Percentiles rank a stretch among this genome's conserved stretches.
phyloP scores from a whole-genome alignment of 441 rosid species.

The Sinapis alba region DNA sequence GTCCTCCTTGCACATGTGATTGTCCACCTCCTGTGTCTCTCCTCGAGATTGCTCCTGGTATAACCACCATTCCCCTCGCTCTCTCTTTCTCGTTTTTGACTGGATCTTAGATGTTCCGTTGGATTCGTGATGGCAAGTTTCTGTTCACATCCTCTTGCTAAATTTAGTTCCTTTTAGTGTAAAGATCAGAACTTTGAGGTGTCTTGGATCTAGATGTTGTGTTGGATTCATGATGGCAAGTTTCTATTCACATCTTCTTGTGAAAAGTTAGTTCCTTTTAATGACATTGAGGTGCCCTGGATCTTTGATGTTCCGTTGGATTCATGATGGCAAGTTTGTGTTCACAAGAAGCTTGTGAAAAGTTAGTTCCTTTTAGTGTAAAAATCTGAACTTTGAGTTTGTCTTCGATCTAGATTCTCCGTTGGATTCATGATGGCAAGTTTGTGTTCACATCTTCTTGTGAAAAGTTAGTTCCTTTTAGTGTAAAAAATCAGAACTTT shows the following conservation, averaged over 20 bases:
- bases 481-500: not conserved
- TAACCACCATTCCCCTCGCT: not conserved
- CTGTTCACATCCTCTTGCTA: slow-evolving; percentile 12
- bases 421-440: slow-evolving; percentile 23
- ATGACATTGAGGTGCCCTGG: not conserved
- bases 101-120: slow-evolving; percentile 32
- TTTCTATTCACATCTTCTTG: slow-evolving; percentile 11
- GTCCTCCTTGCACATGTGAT: slow-evolving; percentile 91
- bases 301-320: slow-evolving; percentile 20
- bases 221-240: slow-evolving; percentile 23
- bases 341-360: slow-evolving; percentile 2
- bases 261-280: slow-evolving; percentile 8
- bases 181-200: not conserved
- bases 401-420: no score
- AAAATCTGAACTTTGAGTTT: slow-evolving; percentile 1
- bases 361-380: not conserved
- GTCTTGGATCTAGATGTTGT: slow-evolving; percentile 27
- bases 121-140: slow-evolving; percentile 24
- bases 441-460: not conserved
- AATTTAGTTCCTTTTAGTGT: slow-evolving; percentile 6
- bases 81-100: not conserved
- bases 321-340: slow-evolving; percentile 22
- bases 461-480: slow-evolving; percentile 10
- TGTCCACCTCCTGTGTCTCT: slow-evolving; percentile 97
- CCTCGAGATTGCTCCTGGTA: slow-evolving; percentile 93